Evolutionary conservation across 257 asterid genomes (phyloP).

Genomic region (Cruciata laevipes): DNA sequence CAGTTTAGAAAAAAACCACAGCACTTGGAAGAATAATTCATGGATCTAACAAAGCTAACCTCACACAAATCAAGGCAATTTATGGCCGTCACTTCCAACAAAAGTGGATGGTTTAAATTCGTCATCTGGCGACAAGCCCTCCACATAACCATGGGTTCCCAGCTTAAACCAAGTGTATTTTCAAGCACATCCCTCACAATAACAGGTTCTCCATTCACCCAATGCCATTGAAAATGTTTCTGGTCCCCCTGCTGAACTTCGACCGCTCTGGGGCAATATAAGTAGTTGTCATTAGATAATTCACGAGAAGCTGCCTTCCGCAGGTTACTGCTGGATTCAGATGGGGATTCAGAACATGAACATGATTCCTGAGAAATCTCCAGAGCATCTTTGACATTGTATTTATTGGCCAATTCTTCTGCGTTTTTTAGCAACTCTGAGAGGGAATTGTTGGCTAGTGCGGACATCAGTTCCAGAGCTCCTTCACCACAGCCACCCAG

Average conservation of each 20-base stretch:
- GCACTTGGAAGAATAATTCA: not conserved
- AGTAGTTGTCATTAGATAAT: slow-evolving; percentile 48
- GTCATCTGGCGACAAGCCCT: slow-evolving; percentile 70
- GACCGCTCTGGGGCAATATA: slow-evolving; percentile 61
- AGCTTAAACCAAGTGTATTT: slow-evolving; percentile 66
- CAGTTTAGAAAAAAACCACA: not conserved
- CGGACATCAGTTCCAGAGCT: slow-evolving; percentile 38
- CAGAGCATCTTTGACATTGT: slow-evolving; percentile 15
- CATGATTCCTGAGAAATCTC: slow-evolving; percentile 25
- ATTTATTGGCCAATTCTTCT: slow-evolving; percentile 27
- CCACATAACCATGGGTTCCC: slow-evolving; percentile 99
- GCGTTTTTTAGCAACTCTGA: slow-evolving; percentile 42
- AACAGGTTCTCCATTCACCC: slow-evolving; percentile 83
- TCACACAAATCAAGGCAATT: slow-evolving; percentile 79
- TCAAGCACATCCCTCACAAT: slow-evolving; percentile 67
- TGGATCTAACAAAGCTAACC: slow-evolving; percentile 52
- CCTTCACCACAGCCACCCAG: slow-evolving; percentile 62
- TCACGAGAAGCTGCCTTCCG: slow-evolving; percentile 55
- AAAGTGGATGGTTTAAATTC: slow-evolving; percentile 25
- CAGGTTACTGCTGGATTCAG: slow-evolving; percentile 14
- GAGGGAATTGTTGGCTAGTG: slow-evolving; percentile 29
- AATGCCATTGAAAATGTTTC: slow-evolving; percentile 67
- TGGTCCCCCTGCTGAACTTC: slow-evolving; percentile 40
- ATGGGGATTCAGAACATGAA: slow-evolving; percentile 34
- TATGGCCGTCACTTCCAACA: slow-evolving; percentile 47